Evolutionary conservation across 2,329 filamentous ascomycete species (phyloP), one percentile per base, ranked within the genome.

Genomic region (Magnaporthiopsis incrustans): DNA sequence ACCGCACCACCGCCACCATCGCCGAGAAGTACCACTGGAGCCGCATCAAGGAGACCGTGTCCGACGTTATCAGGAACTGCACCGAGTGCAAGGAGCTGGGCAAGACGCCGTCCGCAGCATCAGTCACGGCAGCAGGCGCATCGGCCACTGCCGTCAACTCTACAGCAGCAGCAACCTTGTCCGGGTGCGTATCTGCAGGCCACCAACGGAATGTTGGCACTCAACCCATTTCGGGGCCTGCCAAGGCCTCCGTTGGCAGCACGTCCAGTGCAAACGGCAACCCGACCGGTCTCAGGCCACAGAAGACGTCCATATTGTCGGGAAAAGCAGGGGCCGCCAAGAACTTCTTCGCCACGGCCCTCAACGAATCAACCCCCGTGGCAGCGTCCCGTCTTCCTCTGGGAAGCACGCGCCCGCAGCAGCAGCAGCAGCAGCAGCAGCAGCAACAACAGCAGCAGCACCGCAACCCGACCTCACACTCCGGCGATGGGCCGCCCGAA

Each of bases 11-110:
- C 1, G 93, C 94, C 26, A 89, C 88, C 26, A 97, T 99, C 71
- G 92, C 94, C 14, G 91, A 97, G 73, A 90, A 89, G 72, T 97
- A 94, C 74, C 95, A 98, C 77, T 99, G 95, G 95, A 93, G 96
- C 60, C 86, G 94, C 66, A 98, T 98, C 79, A 99, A 98, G 75
- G 93, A 97, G 77, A 98, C 94, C 0, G 95, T 97, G 67, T 95
- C 90, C 73, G 88, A 94, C 73, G 93, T 97, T 70, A 97, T 98
- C 76, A 89, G 91, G 70, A 94, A 95, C 71, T 99, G 95, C 76
- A 78, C 84, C 10, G 89, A 96, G 73, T 98, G 94, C 79, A 96
- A 94, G 77, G 92, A 96, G 71, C 79, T 85, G 53, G 83, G 86
- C 66, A 90, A 90, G 74, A 79, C 82, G 38, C 73, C 77, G 38